A percentile compares a stretch with the other conserved stretches of the same genome.
These are phyloP conservation scores for Podila verticillata DNA, from an alignment of 192 early-diverging fungal species.

Conservation along the genomic window DNA sequence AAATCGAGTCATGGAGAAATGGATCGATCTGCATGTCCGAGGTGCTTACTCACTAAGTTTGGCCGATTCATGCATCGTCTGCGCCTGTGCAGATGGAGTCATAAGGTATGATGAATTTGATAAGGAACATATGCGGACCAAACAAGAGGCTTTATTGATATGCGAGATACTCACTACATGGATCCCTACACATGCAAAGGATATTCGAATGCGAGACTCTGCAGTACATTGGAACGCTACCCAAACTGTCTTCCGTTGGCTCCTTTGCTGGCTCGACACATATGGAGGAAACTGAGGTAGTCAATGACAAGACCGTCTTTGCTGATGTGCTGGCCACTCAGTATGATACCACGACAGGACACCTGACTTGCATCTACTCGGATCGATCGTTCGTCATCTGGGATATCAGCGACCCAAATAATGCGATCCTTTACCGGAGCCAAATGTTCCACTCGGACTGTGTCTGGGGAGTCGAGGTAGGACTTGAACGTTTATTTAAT, in stretches of 20 bases:
- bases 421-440: constrained; percentile 64
- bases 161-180: background rate
- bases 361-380: constrained; percentile 72
- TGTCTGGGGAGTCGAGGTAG: constrained; percentile 87
- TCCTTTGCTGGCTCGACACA: constrained; percentile 48
- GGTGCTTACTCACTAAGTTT: constrained; percentile 71
- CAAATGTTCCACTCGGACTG: constrained; percentile 79
- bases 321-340: constrained; percentile 72
- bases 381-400: constrained; percentile 80
- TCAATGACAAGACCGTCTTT: constrained; percentile 48
- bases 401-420: constrained; percentile 69
- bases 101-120: constrained; percentile 56
- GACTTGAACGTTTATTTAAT: no score
- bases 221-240: constrained; percentile 75
- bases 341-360: constrained; percentile 58
- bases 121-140: no score
- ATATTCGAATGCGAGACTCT: constrained; percentile 78
- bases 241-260: constrained; percentile 75
- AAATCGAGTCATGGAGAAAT: constrained; percentile 74
- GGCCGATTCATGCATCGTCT: constrained; percentile 68
- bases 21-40: constrained; percentile 81
- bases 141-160: background rate
- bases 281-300: constrained; percentile 19
- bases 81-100: constrained; percentile 81
- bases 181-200: constrained; percentile 29